Evolutionary conservation across 805 yeast genomes (phyloP).

Genomic region (Yarrowia osloensis): DNA sequence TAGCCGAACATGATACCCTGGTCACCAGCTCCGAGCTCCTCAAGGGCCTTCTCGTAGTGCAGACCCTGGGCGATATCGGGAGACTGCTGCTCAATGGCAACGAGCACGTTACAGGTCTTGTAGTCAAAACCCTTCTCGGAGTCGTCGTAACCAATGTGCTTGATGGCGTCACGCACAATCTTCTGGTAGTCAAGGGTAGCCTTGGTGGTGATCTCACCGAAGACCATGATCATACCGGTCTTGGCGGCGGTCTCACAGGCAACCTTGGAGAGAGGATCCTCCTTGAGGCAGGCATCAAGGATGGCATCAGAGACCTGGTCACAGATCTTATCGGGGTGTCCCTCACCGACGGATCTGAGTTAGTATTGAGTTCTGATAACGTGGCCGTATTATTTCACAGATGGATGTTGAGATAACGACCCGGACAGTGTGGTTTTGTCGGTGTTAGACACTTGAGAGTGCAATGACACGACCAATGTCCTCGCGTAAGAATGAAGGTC

Average conservation of each 20-base stretch:
- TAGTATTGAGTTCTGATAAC: conserved; percentile 16
- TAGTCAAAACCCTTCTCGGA: conserved; percentile 97
- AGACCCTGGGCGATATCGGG: conserved; percentile 99
- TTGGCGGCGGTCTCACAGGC: conserved; percentile 99
- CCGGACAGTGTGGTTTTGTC: not conserved
- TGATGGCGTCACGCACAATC: conserved; percentile 96
- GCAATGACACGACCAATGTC: too few relatives aligned
- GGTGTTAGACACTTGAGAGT: too few relatives aligned
- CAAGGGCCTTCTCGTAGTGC: conserved; percentile 91
- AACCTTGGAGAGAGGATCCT: conserved; percentile 96
- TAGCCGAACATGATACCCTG: conserved; percentile 99
- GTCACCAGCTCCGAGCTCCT: conserved; percentile 99
- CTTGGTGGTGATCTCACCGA: conserved; percentile 98
- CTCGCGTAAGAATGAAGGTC: too few relatives aligned
- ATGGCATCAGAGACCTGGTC: conserved; percentile 99
- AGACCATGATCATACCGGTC: conserved; percentile 99
- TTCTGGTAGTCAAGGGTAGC: conserved; percentile 96
- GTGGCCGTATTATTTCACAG: not conserved
- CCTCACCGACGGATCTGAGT: conserved; percentile 60
- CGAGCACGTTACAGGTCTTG: conserved; percentile 98
- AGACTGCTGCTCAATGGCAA: conserved; percentile 99
- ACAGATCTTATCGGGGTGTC: conserved; percentile 64
- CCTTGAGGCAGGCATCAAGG: conserved; percentile 93
- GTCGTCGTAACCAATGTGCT: conserved; percentile 96
- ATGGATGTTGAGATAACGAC: not conserved